A percentile compares a stretch with the other conserved stretches of the same genome.
Conservation (phyloP, 2,329 filamentous ascomycete species). For the Diaporthe sp. region DNA sequence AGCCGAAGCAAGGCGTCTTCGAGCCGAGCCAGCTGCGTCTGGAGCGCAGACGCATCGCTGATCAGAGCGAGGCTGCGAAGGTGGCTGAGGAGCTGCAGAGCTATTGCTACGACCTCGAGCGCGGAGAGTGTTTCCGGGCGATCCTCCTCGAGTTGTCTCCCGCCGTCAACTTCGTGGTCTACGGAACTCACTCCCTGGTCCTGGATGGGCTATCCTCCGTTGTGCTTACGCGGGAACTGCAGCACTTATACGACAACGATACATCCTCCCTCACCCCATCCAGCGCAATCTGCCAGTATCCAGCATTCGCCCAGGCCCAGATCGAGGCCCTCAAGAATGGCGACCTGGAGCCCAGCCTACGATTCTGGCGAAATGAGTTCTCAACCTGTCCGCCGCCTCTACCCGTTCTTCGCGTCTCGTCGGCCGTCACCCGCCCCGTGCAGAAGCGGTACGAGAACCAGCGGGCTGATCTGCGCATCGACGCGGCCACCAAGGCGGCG, state of each 20-base stretch:
- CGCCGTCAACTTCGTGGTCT: slow-evolving; percentile 3
- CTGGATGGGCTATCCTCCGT: not conserved
- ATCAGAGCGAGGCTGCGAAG: not conserved
- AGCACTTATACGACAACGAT: slow-evolving; percentile 6
- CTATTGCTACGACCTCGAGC: slow-evolving; percentile 10
- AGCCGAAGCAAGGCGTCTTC: not conserved
- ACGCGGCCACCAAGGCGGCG: slow-evolving; percentile 1
- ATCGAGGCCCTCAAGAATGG: not conserved
- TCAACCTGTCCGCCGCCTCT: not conserved
- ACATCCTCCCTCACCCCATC: not conserved
- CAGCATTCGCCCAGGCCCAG: not conserved
- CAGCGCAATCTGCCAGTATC: not conserved
- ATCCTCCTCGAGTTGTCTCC: not conserved
- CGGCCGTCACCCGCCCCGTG: not conserved
- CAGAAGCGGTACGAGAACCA: slow-evolving; percentile 12
- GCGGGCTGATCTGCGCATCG: slow-evolving; percentile 4
- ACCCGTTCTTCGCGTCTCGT: not conserved
- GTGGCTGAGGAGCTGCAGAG: not conserved
- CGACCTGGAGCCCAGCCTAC: not conserved
- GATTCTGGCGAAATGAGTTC: not conserved
- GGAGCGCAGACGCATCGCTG: not conserved
- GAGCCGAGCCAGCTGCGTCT: slow-evolving; percentile 1
- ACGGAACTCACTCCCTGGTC: not conserved
- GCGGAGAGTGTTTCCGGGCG: not conserved
- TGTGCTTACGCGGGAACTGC: not conserved